Percentiles rank a stretch among this genome's conserved stretches.
Evolutionary conservation across 225 moss, liverwort and hornwort species (phyloP).

Genomic region (Marchantia polymorpha): DNA sequence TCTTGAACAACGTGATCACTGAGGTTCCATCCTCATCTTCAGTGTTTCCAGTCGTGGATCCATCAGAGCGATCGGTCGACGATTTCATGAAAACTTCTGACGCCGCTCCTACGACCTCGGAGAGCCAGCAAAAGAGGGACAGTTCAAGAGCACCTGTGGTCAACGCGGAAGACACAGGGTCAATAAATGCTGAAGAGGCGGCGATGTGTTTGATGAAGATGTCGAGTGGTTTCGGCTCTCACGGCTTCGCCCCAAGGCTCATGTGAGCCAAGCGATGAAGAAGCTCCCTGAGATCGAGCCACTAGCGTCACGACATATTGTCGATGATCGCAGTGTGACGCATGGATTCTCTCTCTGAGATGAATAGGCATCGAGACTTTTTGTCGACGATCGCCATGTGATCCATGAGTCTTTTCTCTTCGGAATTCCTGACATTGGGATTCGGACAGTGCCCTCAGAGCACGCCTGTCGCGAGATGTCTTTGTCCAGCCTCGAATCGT

Average conservation of each 20-base stretch:
- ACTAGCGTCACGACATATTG: too few relatives aligned
- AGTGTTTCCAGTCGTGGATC: not conserved
- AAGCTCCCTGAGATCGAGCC: too few relatives aligned
- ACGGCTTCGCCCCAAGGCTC: constrained; percentile 6
- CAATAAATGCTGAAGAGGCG: constrained; percentile 13
- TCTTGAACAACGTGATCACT: not conserved
- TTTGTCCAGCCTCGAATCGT: too few relatives aligned
- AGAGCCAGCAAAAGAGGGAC: not conserved
- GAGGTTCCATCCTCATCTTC: constrained; percentile 9
- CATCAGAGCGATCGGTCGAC: not conserved
- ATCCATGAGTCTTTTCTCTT: too few relatives aligned
- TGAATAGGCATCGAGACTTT: too few relatives aligned
- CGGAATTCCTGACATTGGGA: too few relatives aligned
- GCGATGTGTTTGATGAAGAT: constrained; percentile 8
- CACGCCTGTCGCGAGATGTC: too few relatives aligned
- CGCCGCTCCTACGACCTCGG: not conserved
- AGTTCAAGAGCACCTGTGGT: not conserved
- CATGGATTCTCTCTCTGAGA: too few relatives aligned
- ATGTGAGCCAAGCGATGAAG: not conserved
- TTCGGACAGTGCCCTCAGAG: too few relatives aligned
- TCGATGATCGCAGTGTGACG: too few relatives aligned
- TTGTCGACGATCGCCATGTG: too few relatives aligned
- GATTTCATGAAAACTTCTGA: constrained; percentile 9
- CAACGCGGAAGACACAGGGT: not conserved
- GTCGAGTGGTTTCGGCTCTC: constrained; percentile 7